A percentile compares a stretch with the other conserved stretches of the same genome.
Evolutionary conservation across 345 rosid genomes (phyloP).

Genomic region (Eucalyptus guilfoylei): DNA sequence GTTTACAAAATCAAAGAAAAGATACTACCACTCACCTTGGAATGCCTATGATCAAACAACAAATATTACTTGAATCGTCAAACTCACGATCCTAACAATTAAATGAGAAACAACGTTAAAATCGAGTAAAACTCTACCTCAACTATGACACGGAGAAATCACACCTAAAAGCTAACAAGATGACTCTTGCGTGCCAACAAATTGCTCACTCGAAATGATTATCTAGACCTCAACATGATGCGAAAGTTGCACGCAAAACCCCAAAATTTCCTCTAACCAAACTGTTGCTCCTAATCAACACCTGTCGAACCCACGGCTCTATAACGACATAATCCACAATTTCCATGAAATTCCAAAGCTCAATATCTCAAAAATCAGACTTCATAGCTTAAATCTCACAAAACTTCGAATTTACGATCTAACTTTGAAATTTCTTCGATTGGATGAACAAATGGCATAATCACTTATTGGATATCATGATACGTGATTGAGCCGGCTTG

Average conservation of each 20-base stretch:
- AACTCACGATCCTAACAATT: not conserved
- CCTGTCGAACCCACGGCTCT: fast-evolving
- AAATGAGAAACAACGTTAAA: fast-evolving
- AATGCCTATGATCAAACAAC: not conserved
- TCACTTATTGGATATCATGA: fast-evolving
- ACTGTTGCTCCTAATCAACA: fast-evolving
- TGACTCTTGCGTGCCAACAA: not conserved
- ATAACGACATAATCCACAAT: too few species aligned
- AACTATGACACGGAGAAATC: fast-evolving
- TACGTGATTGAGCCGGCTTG: too few species aligned
- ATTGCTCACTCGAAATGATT: not conserved
- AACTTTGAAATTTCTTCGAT: too few species aligned
- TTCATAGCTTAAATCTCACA: too few species aligned
- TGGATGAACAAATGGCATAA: fast-evolving
- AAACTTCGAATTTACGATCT: fast-evolving
- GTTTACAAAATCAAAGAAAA: too few species aligned
- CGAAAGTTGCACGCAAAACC: fast-evolving
- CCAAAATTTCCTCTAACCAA: not conserved
- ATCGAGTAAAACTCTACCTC: not conserved
- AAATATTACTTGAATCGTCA: not conserved
- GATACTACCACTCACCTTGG: not conserved
- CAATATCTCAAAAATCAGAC: too few species aligned
- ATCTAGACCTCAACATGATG: not conserved
- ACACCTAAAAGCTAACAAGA: fast-evolving
- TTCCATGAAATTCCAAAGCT: fast-evolving